These are phyloP conservation scores for Sarcomyxa edulis DNA, from an alignment of 768 basidiomycete species.

Conservation along the genomic window DNA sequence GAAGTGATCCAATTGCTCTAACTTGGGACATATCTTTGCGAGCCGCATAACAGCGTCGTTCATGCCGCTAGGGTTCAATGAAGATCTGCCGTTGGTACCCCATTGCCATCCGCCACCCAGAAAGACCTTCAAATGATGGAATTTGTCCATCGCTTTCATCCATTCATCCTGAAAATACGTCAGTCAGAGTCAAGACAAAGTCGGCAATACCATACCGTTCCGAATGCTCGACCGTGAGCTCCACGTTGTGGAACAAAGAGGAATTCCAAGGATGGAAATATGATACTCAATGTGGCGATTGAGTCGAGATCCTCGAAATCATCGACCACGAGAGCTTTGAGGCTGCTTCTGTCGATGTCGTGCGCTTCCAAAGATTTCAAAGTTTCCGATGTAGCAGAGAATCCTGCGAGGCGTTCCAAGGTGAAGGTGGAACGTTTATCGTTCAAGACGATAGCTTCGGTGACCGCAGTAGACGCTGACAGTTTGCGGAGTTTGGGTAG, in stretches of 20 bases:
- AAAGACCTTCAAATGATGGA: conserved; percentile 37
- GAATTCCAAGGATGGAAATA: conserved; percentile 3
- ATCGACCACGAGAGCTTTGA: neutral
- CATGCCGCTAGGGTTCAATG: conserved; percentile 29
- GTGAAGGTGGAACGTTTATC: conserved; percentile 1
- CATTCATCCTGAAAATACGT: conserved; percentile 26
- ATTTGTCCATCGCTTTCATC: conserved; percentile 34
- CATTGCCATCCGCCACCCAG: conserved; percentile 34
- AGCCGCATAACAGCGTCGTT: conserved; percentile 35
- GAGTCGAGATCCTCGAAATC: conserved; percentile 5
- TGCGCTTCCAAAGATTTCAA: conserved; percentile 1
- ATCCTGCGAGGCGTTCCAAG: conserved; percentile 2
- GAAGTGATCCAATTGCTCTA: conserved; percentile 40
- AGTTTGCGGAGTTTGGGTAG: conserved; percentile 37
- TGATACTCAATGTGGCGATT: neutral
- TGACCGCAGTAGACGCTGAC: conserved; percentile 26
- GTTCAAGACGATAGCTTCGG: conserved; percentile 19
- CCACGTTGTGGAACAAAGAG: neutral
- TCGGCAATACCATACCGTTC: neutral
- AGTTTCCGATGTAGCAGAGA: conserved; percentile 11
- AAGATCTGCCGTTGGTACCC: conserved; percentile 24
- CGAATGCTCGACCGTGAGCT: conserved; percentile 25
- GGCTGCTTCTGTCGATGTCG: neutral
- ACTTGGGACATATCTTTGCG: conserved; percentile 31
- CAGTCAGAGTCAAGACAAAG: neutral